Evolutionary conservation across 2,329 filamentous ascomycete species (phyloP).

Genomic region (Diaporthe longicolla): DNA sequence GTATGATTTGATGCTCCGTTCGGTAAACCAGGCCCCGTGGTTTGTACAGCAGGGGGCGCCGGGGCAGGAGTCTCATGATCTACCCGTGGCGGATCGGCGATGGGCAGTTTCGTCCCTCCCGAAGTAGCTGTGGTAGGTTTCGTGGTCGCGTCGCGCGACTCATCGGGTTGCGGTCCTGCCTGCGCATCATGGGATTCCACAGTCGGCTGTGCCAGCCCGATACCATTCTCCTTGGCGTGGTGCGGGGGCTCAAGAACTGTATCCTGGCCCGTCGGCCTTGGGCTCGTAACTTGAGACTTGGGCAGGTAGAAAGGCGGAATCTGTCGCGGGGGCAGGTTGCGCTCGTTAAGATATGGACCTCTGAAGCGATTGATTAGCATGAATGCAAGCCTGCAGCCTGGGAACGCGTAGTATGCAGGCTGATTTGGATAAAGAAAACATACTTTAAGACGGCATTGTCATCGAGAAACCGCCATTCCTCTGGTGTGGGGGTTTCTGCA

Average conservation of each 20-base stretch:
- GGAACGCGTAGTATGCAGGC: conserved; percentile 45
- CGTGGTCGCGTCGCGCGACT: conserved; percentile 32
- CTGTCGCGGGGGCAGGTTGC: conserved; percentile 42
- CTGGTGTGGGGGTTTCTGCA: conserved; percentile 65
- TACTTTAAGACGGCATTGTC: conserved; percentile 73
- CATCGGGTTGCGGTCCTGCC: not conserved
- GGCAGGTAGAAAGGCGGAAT: conserved; percentile 40
- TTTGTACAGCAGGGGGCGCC: not conserved
- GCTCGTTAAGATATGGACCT: conserved; percentile 42
- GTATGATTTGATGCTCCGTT: not conserved
- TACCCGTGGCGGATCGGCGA: not conserved
- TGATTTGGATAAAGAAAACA: conserved; percentile 51
- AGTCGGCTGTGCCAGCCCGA: conserved; percentile 7
- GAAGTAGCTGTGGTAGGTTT: conserved; percentile 16
- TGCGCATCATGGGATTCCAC: conserved; percentile 9
- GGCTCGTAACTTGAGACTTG: conserved; percentile 13
- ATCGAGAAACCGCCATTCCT: conserved; percentile 70
- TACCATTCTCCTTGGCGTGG: conserved; percentile 13
- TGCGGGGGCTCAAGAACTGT: not conserved
- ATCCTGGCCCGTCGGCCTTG: not conserved
- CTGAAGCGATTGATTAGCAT: conserved; percentile 45
- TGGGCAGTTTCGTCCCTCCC: not conserved
- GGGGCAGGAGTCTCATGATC: not conserved
- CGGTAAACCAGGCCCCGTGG: not conserved
- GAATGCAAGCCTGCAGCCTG: conserved; percentile 40